Base-by-base conservation (phyloP, 306 rosid genomes). In the Trichosanthes truncata region DNA sequence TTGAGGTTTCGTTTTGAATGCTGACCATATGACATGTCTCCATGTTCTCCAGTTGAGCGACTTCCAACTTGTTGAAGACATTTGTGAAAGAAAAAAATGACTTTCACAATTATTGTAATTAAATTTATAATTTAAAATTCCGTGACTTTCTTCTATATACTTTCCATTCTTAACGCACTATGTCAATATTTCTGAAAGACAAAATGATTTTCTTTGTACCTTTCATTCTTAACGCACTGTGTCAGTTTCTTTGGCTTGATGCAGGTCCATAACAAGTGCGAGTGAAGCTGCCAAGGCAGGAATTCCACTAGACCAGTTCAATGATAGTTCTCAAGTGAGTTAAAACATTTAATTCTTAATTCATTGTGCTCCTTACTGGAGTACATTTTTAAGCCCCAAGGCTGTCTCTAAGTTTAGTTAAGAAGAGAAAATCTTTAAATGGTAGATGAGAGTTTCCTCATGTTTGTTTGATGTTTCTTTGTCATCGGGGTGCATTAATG, bases 251-350 rank as follows among this genome's bases (percentile, higher is more conserved):
- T 81, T 49, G 67, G 26, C 36, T 46, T 56, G 33, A 45, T 52
- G 77, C 75, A 86, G 89, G 89, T 83, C 85, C 25, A 77, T 83
- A 29, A 81, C 57, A 60, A 81, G 85, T 81, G 87, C 89, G 3
- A 83, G 80, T 76, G 85, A 86, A 59, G 89, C 89, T 21, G 89
- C 89, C 23, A 86, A 79, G 80, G 89, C 85, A n/a, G 89, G 87
- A 79, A 86, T 86, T 66, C 87, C 89, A 11, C 65, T 83, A 74
- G 83, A 69, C 61, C 49, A 81, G 74, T 71, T 81, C 80, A 82
- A 81, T 25, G 86, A 83, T 33, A 35, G 74, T 79, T 78, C 87
- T 60, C 87, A 74, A 57, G 89, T 86, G 62, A 61, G 86, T 71
- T 38, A 74, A n/a, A 76, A 31, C 46, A 48, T 61, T 41, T 57